Evolutionary conservation across 345 rosid species (phyloP).

Genomic region (Physaria fendleri): DNA sequence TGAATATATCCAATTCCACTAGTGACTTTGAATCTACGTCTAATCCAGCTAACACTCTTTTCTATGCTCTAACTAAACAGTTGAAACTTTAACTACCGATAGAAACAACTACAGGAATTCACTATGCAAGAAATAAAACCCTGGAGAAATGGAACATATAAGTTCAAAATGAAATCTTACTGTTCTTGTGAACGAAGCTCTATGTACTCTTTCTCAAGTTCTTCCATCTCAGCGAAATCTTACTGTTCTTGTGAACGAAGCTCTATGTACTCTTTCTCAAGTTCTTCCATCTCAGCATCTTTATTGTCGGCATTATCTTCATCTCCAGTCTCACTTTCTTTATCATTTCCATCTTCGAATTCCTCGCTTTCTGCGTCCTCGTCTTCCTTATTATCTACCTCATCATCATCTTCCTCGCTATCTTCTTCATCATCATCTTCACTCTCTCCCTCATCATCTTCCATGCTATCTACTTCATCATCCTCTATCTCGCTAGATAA

Average conservation of each 20-base stretch:
- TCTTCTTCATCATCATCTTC: constrained; percentile 21
- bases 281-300: no score
- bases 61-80: background rate
- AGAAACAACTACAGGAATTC: background rate
- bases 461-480: constrained; percentile 14
- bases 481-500: constrained; percentile 19
- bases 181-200: constrained; percentile 62
- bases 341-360: constrained; percentile 48
- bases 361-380: constrained; percentile 28
- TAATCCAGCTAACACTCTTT: background rate
- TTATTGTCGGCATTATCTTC: constrained; percentile 20
- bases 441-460: constrained; percentile 10
- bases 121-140: background rate
- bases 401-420: constrained; percentile 15
- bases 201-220: constrained; percentile 73
- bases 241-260: no score
- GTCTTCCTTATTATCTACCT: constrained; percentile 20
- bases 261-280: no score
- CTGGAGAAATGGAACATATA: background rate
- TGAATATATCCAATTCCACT: background rate
- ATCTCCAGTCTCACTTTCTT: constrained; percentile 45
- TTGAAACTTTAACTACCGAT: background rate
- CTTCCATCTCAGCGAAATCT: constrained; percentile 73
- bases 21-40: background rate
- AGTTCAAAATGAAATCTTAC: constrained; percentile 35